Evolutionary conservation across 768 basidiomycete genomes (phyloP).

Genomic region (Termitomyces bulborhizus): DNA sequence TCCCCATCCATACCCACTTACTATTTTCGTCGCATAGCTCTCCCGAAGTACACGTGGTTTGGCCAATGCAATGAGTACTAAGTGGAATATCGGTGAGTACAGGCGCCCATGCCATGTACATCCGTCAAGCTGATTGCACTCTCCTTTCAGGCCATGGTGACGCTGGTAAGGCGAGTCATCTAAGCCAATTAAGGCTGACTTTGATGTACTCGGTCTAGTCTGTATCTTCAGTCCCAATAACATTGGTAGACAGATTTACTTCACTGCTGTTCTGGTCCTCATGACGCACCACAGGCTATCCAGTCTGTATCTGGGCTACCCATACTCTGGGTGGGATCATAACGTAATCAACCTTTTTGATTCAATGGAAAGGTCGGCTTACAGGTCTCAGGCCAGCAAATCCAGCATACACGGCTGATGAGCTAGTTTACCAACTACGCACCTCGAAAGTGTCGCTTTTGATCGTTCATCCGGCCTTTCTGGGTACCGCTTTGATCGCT

Average conservation of each 20-base stretch:
- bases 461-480: slow-evolving; percentile 38
- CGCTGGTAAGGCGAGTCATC: slow-evolving; percentile 33
- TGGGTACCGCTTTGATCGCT: slow-evolving; percentile 39
- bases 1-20: not conserved
- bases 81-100: slow-evolving; percentile 41
- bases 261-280: not conserved
- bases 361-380: slow-evolving; percentile 1
- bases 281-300: slow-evolving; percentile 38
- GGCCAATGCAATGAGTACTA: slow-evolving; percentile 46
- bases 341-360: slow-evolving; percentile 34
- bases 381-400: slow-evolving; percentile 49
- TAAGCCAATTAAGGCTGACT: not conserved
- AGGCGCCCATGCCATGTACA: not conserved
- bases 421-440: slow-evolving; percentile 52
- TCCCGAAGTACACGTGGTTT: slow-evolving; percentile 40
- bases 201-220: slow-evolving; percentile 26
- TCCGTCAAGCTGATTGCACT: not conserved
- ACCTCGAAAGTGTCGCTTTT: slow-evolving; percentile 41
- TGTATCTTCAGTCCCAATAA: slow-evolving; percentile 63
- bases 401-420: slow-evolving; percentile 50
- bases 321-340: slow-evolving; percentile 53
- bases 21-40: slow-evolving; percentile 19
- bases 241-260: slow-evolving; percentile 33
- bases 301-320: slow-evolving; percentile 50
- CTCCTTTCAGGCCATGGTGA: slow-evolving; percentile 36